Percentiles rank a stretch among this genome's conserved stretches.
Evolutionary conservation across 305 asterid species (phyloP).

Genomic region (Fraxinus dipetala): DNA sequence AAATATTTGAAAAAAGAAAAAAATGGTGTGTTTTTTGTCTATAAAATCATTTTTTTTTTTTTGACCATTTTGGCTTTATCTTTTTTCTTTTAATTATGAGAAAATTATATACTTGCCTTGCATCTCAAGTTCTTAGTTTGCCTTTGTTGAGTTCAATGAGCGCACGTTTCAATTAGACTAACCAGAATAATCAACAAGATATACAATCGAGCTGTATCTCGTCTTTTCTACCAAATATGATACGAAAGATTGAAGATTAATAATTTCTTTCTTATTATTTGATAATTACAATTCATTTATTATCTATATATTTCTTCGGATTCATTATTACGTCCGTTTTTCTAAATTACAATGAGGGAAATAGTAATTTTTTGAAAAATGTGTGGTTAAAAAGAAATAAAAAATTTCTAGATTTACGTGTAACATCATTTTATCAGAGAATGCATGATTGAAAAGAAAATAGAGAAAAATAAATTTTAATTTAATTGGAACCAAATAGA

Average conservation of each 20-base stretch:
- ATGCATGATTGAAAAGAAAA: too few species aligned
- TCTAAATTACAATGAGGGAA: too few species aligned
- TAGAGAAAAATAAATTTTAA: too few species aligned
- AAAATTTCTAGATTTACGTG: too few species aligned
- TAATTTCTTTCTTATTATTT: not conserved
- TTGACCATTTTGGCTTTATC: slow-evolving; percentile 13
- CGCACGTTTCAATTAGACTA: not conserved
- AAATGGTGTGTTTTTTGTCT: slow-evolving; percentile 6
- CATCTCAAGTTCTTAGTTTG: slow-evolving; percentile 15
- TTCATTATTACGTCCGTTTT: not conserved
- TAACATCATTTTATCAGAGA: too few species aligned
- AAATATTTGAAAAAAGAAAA: not conserved
- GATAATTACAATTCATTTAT: not conserved
- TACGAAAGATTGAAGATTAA: not conserved
- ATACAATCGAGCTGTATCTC: not conserved
- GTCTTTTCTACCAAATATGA: not conserved
- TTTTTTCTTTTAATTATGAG: not conserved
- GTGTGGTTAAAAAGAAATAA: too few species aligned
- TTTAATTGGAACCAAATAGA: too few species aligned
- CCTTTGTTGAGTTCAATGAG: not conserved
- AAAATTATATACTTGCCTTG: slow-evolving; percentile 26
- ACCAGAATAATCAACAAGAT: too few species aligned
- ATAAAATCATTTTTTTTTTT: not conserved
- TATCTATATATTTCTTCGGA: too few species aligned
- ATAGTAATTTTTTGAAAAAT: too few species aligned